Conservation (phyloP, 306 rosid species). For the Argentina anserina region DNA sequence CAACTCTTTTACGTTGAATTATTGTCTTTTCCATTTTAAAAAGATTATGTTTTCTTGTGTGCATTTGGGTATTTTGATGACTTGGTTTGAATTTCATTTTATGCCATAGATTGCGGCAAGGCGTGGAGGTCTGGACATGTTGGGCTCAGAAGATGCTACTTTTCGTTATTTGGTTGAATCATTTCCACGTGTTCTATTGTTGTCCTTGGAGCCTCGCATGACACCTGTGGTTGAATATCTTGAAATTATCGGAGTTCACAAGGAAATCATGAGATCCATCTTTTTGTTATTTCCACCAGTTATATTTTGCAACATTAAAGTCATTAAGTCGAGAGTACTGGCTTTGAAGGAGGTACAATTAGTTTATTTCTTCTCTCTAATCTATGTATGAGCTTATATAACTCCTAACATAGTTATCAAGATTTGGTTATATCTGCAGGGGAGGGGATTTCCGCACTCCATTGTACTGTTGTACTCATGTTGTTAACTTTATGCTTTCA, state of each 20-base stretch:
- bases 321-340: conserved; percentile 48
- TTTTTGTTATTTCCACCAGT: conserved; percentile 66
- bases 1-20: not conserved
- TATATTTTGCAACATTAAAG: conserved; percentile 42
- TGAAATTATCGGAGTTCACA: conserved; percentile 49
- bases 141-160: conserved; percentile 47
- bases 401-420: not conserved
- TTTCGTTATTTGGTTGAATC: conserved; percentile 59
- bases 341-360: conserved; percentile 60
- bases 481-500: not conserved
- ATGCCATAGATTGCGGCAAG: conserved; percentile 62
- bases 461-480: not conserved
- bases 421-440: not conserved
- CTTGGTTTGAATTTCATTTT: conserved; percentile 1
- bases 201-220: conserved; percentile 53
- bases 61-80: not conserved
- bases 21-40: conserved; percentile 8
- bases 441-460: not conserved
- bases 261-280: conserved; percentile 35
- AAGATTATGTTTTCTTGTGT: not conserved
- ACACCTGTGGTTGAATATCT: conserved; percentile 48
- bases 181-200: conserved; percentile 62
- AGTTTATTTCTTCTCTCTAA: conserved; percentile 1
- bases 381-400: not conserved
- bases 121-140: conserved; percentile 67